phyloP scores from a whole-genome alignment of 495 filamentous ascomycete species.

The Penicillium subrubescens region DNA sequence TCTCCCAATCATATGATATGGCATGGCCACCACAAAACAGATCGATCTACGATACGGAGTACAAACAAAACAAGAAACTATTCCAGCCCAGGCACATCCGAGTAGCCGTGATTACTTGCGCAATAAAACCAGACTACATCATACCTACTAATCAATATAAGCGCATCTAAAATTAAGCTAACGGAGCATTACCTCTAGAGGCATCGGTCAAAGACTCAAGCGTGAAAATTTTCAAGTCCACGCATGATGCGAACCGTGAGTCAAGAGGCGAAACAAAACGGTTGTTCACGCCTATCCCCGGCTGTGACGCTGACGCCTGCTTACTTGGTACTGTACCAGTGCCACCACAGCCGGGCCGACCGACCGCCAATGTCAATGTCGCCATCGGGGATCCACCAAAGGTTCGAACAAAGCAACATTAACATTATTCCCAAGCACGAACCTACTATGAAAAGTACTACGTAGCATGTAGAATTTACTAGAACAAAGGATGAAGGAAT shows the following conservation, averaged over 20 bases:
- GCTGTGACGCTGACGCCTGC: background rate
- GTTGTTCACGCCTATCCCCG: conserved; percentile 13
- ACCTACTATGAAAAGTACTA: background rate
- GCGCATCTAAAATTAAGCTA: background rate
- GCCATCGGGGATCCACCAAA: conserved; percentile 14
- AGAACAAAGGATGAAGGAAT: background rate
- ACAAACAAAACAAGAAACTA: background rate
- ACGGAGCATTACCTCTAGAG: background rate
- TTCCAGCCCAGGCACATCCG: background rate
- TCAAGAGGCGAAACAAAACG: conserved; percentile 2
- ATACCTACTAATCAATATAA: background rate
- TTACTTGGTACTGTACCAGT: background rate
- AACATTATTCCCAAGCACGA: background rate
- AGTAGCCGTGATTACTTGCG: too few species aligned
- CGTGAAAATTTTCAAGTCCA: background rate
- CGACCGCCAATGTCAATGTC: conserved; percentile 2
- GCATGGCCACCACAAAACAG: background rate
- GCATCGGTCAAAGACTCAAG: background rate
- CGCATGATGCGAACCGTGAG: background rate
- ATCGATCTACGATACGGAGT: background rate
- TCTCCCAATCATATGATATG: background rate
- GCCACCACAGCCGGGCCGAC: conserved; percentile 7
- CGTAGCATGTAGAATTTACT: background rate
- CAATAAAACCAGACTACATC: too few species aligned
- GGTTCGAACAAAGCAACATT: background rate